Evolutionary conservation across 805 yeast species (phyloP), one percentile per base, ranked within the genome.

Genomic region (Myxozyma vanderwaltii): DNA sequence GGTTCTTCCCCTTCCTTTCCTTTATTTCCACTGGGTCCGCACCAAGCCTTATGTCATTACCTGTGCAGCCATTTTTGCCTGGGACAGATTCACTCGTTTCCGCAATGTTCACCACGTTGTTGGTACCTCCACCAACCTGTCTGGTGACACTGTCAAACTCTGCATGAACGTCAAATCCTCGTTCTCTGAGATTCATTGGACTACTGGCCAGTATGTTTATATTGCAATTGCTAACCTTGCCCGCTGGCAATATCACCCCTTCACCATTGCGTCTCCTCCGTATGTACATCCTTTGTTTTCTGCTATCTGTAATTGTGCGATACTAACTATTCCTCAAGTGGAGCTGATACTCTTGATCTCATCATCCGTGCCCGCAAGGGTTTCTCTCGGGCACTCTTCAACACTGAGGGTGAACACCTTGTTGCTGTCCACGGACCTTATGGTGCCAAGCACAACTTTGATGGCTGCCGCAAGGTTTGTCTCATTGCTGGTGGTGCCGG

Each of bases 401-500:
- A 63, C 56, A 33, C 54, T 31, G 57, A 49, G 52, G 57, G 65
- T 29, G 63, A 51, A 48, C 67, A 63, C 44, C 52, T 61, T 29
- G 63, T 70, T 31, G 51, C 44, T 12, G 61, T 61, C 33, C 65
- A 61, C 39, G 65, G 65, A 12, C 66, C 65, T 12, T 61, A 61
- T 35, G 65, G 65, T 21, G 47, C 48, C 38, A 45, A 53, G 52
- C 56, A 53, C 60, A 38, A 47, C 26, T 63, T 54, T 26, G 66
- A 62, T 38, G 66, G 65, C 36, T 54, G 60, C 54, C 63, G 61
- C 53, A 61, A 61, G 64, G 63, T 61, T 24, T 55, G 69, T 17
- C 66, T 70, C 17, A 59, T 70, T 21, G 67, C 73, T n/a, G 73
- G 73, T 12, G 73, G 73, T 3, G 70, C 73, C 13, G 74, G 73